These are phyloP conservation scores for Fraxinus velutina DNA, from an alignment of 305 asterid species.

Conservation along the genomic window DNA sequence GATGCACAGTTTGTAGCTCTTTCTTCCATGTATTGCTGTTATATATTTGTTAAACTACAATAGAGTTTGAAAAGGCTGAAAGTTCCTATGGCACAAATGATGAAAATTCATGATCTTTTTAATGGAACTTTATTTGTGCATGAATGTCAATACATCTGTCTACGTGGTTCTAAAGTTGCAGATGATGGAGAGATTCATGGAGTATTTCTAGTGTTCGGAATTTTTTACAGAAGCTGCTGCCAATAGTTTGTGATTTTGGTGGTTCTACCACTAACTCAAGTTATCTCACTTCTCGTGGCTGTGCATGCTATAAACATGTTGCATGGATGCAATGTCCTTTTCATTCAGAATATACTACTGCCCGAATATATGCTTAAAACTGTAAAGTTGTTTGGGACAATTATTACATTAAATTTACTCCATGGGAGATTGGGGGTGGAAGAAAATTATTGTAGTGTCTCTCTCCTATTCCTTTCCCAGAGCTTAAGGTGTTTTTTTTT, in stretches of 20 bases:
- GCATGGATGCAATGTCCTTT: neutral
- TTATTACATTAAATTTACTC: neutral
- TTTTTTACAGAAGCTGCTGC: neutral
- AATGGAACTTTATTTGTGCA: neutral
- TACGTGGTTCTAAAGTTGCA: neutral
- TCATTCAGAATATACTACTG: slow-evolving; percentile 5
- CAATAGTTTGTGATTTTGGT: neutral
- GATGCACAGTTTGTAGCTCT: neutral
- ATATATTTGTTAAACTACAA: neutral
- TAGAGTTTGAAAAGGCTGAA: neutral
- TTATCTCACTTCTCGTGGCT: neutral
- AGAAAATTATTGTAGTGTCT: neutral
- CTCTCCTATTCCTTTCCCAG: neutral
- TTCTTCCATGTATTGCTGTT: neutral
- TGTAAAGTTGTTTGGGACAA: neutral
- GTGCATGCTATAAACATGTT: neutral
- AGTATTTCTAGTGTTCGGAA: neutral
- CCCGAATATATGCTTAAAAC: slow-evolving; percentile 7
- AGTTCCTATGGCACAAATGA: neutral
- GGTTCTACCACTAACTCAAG: neutral
- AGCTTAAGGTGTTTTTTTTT: neutral
- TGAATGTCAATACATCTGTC: neutral
- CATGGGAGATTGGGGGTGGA: neutral
- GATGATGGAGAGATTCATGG: neutral
- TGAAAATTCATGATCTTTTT: neutral